Evolutionary conservation across 768 basidiomycete genomes (phyloP).

Genomic region (Naganishia kalamii): DNA sequence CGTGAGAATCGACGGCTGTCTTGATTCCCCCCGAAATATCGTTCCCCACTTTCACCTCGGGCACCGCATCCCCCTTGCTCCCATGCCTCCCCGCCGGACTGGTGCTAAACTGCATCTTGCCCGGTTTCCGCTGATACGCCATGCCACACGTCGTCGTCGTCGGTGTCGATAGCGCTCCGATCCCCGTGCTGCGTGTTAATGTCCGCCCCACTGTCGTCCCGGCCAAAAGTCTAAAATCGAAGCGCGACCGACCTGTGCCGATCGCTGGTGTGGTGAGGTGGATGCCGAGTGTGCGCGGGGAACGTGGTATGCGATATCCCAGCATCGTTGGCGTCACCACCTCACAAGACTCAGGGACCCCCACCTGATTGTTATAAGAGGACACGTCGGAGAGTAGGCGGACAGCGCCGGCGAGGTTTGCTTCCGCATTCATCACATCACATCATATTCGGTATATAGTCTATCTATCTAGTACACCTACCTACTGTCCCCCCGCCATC

Average conservation of each 20-base stretch:
- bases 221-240: no score
- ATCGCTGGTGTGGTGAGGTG: background rate
- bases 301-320: background rate
- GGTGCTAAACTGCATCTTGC: background rate
- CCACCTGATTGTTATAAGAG: no score
- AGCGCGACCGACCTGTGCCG: background rate
- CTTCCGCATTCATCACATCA: background rate
- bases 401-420: background rate
- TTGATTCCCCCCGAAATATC: conserved; percentile 4
- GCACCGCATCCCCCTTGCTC: background rate
- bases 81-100: conserved; percentile 1
- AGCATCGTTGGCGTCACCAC: no score
- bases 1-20: background rate
- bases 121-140: conserved; percentile 3
- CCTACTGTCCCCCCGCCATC: conserved; percentile 13
- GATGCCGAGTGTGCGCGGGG: background rate
- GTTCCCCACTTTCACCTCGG: background rate
- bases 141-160: background rate
- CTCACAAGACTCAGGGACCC: no score
- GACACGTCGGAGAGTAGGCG: no score
- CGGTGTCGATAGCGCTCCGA: background rate
- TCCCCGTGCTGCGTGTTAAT: no score
- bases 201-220: no score
- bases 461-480: background rate
- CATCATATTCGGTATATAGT: background rate